Evolutionary conservation across 2,329 filamentous ascomycete species (phyloP).

Genomic region (Fusarium sp.): DNA sequence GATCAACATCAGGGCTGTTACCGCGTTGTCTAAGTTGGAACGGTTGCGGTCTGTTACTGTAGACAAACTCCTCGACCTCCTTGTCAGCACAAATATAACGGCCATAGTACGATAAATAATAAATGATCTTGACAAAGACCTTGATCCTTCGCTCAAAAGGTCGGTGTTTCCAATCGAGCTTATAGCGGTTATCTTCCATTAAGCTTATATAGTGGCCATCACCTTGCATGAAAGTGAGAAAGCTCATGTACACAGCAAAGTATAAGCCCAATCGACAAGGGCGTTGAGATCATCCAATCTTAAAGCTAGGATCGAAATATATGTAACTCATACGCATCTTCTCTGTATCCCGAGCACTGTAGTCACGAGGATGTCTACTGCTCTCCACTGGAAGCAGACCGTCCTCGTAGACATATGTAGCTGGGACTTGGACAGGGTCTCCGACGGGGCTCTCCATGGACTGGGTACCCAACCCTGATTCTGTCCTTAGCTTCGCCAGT

Average conservation of each 20-base stretch:
- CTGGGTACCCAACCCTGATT: too few species aligned
- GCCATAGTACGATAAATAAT: background rate
- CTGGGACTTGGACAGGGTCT: too few species aligned
- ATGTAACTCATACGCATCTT: too few species aligned
- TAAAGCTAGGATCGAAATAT: too few species aligned
- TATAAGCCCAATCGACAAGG: too few species aligned
- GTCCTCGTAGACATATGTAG: background rate
- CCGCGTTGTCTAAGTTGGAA: background rate
- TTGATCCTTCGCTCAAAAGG: background rate
- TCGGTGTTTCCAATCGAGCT: background rate
- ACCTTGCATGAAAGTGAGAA: background rate
- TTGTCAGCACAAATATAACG: background rate
- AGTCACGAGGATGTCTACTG: background rate
- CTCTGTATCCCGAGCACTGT: background rate
- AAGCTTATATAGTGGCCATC: background rate
- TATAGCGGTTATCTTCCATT: background rate
- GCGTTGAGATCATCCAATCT: too few species aligned
- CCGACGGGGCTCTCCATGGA: too few species aligned
- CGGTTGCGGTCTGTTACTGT: too few species aligned
- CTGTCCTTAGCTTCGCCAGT: too few species aligned
- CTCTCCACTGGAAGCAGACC: accelerated
- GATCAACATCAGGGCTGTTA: background rate
- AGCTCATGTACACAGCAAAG: background rate
- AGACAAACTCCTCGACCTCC: background rate
- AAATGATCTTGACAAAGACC: background rate